These are phyloP conservation scores for Apiospora aurea DNA, from an alignment of 2,329 filamentous ascomycete species.

Conservation along the genomic window DNA sequence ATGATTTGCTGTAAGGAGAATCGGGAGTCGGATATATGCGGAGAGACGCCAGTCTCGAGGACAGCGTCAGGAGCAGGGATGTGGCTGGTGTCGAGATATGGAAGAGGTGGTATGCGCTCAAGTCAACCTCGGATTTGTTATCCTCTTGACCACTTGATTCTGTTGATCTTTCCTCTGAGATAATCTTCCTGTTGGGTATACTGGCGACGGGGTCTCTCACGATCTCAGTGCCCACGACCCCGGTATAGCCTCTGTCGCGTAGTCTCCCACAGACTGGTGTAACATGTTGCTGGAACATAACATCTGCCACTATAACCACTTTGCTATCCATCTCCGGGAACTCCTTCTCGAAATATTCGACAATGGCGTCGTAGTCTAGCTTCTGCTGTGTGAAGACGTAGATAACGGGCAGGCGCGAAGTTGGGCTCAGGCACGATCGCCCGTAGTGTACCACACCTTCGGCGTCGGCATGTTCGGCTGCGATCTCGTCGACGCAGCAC, in stretches of 20 bases:
- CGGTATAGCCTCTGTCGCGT: constrained; percentile 68
- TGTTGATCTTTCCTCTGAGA: constrained; percentile 30
- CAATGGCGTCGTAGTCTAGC: constrained; percentile 67
- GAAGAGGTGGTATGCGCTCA: constrained; percentile 78
- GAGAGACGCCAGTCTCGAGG: constrained; percentile 79
- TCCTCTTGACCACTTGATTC: constrained; percentile 46
- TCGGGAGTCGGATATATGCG: constrained; percentile 74
- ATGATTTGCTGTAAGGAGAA: constrained; percentile 55
- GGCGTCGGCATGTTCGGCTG: constrained; percentile 90
- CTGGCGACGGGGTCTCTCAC: constrained; percentile 79
- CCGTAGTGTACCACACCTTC: constrained; percentile 96
- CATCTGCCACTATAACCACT: constrained; percentile 85
- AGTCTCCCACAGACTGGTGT: constrained; percentile 62
- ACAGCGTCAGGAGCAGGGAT: constrained; percentile 85
- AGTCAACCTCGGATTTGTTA: constrained; percentile 41
- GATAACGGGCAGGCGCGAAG: constrained; percentile 83
- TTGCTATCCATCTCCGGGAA: constrained; percentile 68
- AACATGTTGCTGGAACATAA: constrained; percentile 84
- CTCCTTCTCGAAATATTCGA: constrained; percentile 69
- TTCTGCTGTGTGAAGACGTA: constrained; percentile 84
- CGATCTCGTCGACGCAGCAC: constrained; percentile 96
- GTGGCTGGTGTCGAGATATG: constrained; percentile 84
- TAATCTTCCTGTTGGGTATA: constrained; percentile 79
- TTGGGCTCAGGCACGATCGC: constrained; percentile 88
- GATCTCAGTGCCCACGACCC: constrained; percentile 74